A percentile compares a stretch with the other conserved stretches of the same genome.
These are phyloP conservation scores for Oehlia diaphana DNA, from an alignment of 192 early-diverging fungal species.

Conservation along the genomic window DNA sequence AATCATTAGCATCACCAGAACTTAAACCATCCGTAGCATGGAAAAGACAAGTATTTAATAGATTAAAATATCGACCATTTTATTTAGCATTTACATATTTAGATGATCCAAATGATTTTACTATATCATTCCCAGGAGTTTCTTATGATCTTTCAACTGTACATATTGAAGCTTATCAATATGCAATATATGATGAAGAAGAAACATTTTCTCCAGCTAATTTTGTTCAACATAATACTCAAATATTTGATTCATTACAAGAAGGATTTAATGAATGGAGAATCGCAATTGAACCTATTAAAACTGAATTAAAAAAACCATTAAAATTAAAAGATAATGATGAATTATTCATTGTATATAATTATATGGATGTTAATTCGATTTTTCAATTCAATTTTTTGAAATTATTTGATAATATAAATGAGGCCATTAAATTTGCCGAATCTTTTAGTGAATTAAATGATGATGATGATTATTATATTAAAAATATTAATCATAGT, in stretches of 20 bases:
- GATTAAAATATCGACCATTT: conserved; percentile 11
- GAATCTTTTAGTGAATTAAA: neutral
- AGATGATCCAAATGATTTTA: conserved; percentile 22
- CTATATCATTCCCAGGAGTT: conserved; percentile 7
- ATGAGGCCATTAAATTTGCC: conserved; percentile 10
- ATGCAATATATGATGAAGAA: neutral
- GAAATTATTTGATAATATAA: conserved; percentile 21
- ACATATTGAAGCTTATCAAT: conserved; percentile 6
- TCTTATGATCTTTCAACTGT: conserved; percentile 8
- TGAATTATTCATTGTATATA: conserved; percentile 20
- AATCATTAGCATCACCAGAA: neutral
- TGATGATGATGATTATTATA: neutral
- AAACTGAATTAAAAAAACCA: neutral
- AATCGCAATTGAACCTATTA: conserved; percentile 11
- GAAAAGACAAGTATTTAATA: conserved; percentile 25
- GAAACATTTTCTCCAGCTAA: neutral
- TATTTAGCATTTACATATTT: conserved; percentile 17
- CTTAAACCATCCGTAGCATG: conserved; percentile 3
- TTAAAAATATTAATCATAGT: conserved; percentile 3
- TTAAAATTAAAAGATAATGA: conserved; percentile 11
- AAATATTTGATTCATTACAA: conserved; percentile 27
- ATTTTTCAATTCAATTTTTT: conserved; percentile 12
- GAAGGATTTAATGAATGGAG: conserved; percentile 24
- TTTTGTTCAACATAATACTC: conserved; percentile 6
- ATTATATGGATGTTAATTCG: neutral